Base-by-base conservation (phyloP, 768 basidiomycete genomes). In the Tylopilus rubrobrunneus region DNA sequence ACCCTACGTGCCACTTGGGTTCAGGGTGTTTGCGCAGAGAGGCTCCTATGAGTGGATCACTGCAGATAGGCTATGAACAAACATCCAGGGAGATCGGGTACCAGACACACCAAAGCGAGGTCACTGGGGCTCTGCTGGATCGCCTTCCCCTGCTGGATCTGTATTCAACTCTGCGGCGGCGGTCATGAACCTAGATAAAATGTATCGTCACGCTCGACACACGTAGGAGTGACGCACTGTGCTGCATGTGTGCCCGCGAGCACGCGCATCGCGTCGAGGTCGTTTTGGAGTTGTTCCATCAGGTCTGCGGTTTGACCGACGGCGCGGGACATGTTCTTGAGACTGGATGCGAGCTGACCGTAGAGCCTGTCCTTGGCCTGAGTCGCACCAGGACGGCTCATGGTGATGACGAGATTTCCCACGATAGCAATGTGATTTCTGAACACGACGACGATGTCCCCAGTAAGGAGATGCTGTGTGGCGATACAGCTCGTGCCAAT, bases 301-400 rank as follows among this genome's bases (percentile, higher is more conserved):
- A 92, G 76, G 60, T 85, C 84, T 36, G 89, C 86, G 1, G 90
- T 89, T 59, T 83, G 85, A 25, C 78, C 75, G 46, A 92, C 77
- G 0, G 85, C 83, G 19, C 81, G 71, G 47, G 85, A 82, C 69
- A 92, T 83, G 46, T 85, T 75, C 28, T 80, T 80, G 4, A 94
- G 68, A 45, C 82, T 85, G 45, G 79, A 76, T 5, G 89, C 79
- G 4, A 94, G 79, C 64, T 92, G 89, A 37, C 79, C 77, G 63
- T 93, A 93, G 23, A 92, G 83, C 51, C 89, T 73, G 60, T 91
- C 85, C 71, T 93, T 94, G 34, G 86, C 81, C 57, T 87, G 86
- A 0, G 85, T 85, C 4, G 87, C 86, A 62, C 78, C 84, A 4
- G 63, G 45, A n/a, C 64, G 59, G 25, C 54, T 65, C 58, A 62